Evolutionary conservation across 2,329 filamentous ascomycete genomes (phyloP).

Genomic region (Neonectria coccinea): DNA sequence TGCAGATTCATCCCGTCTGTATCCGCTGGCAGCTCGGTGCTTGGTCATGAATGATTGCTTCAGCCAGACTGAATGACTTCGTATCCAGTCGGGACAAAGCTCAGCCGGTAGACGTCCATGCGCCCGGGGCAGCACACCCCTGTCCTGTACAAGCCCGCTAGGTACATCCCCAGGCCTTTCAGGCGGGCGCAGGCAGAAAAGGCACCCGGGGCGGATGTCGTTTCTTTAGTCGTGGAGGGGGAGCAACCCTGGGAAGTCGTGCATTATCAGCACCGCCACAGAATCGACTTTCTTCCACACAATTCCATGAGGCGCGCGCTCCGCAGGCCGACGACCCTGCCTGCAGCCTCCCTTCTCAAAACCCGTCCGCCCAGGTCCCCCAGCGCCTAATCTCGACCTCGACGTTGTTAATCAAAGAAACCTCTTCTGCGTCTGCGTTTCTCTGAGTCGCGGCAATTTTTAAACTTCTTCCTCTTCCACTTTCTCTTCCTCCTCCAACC

Average conservation of each 20-base stretch:
- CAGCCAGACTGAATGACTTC: background rate
- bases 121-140: too few species aligned
- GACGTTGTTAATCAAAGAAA: slow-evolving; percentile 39
- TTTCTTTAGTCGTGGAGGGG: background rate
- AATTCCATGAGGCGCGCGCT: slow-evolving; percentile 57
- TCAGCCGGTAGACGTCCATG: background rate
- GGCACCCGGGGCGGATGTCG: background rate
- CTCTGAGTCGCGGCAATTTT: slow-evolving; percentile 30
- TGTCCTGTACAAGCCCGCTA: background rate
- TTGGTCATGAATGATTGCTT: background rate
- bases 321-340: slow-evolving; percentile 44
- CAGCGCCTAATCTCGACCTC: slow-evolving; percentile 40
- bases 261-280: slow-evolving; percentile 54
- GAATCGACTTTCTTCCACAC: slow-evolving; percentile 56
- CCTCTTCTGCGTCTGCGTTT: slow-evolving; percentile 15
- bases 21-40: background rate
- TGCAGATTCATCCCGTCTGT: background rate
- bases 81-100: background rate
- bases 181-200: background rate
- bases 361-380: slow-evolving; percentile 41
- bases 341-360: slow-evolving; percentile 50
- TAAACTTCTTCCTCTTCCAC: slow-evolving; percentile 17
- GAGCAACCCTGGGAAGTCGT: slow-evolving; percentile 34
- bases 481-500: background rate
- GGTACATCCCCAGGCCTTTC: background rate